Evolutionary conservation across 2,329 filamentous ascomycete species (phyloP).

Genomic region (Pyricularia pennisetigena): DNA sequence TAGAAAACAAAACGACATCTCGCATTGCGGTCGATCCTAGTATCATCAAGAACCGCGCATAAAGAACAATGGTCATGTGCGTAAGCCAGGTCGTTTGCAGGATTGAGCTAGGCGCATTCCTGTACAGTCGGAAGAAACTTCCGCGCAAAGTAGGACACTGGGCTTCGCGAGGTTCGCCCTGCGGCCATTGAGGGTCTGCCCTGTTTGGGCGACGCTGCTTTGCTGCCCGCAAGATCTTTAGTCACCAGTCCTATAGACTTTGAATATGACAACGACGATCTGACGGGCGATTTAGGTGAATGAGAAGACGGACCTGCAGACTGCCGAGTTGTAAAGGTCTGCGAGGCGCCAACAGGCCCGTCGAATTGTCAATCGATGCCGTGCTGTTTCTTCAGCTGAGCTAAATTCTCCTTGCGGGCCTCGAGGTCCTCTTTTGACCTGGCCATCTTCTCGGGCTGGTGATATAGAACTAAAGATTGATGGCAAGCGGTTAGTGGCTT

Average conservation of each 20-base stretch:
- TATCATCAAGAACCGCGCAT: neutral
- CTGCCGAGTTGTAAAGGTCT: constrained; percentile 28
- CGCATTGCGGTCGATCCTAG: neutral
- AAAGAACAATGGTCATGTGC: neutral
- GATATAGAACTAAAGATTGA: constrained; percentile 41
- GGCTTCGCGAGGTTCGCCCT: constrained; percentile 24
- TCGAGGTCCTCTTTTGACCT: constrained; percentile 91
- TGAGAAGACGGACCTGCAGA: constrained; percentile 54
- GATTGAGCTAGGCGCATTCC: constrained; percentile 17
- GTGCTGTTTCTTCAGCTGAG: constrained; percentile 94
- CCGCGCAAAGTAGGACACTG: constrained; percentile 24
- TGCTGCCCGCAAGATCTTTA: neutral
- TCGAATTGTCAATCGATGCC: constrained; percentile 93
- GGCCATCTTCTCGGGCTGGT: constrained; percentile 57
- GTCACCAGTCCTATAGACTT: constrained; percentile 22
- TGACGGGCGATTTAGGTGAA: constrained; percentile 27
- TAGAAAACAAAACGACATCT: neutral
- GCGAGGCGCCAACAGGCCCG: constrained; percentile 51
- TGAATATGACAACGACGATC: constrained; percentile 16
- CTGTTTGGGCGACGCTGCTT: constrained; percentile 31
- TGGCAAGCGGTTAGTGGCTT: neutral
- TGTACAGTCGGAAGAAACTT: constrained; percentile 25
- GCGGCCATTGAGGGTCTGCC: constrained; percentile 25
- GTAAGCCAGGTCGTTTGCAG: neutral
- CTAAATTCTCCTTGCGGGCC: constrained; percentile 91